Evolutionary conservation across 495 filamentous ascomycete species (phyloP), one percentile per base, ranked within the genome.

Genomic region (Talaromyces trachyspermus): DNA sequence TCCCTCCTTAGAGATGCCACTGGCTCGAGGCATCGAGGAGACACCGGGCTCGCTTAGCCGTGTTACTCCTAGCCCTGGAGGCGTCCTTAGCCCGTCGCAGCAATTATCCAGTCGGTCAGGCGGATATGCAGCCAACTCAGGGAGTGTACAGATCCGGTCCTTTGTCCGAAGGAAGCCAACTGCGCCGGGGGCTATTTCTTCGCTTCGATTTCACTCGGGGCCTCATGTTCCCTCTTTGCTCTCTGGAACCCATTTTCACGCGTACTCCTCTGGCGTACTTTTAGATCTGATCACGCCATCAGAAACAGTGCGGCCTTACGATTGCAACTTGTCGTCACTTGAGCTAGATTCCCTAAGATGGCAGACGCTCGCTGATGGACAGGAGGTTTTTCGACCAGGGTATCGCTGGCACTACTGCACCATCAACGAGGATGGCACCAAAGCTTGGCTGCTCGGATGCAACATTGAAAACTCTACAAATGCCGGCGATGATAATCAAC

Each of bases 351-450:
- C 86, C 11, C 65, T 96, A 41, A 81, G 88, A 29, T 98, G 92
- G 92, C 88, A 92, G 60, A 90, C 87, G 57, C 67, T 98, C 5
- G 90, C 89, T 8, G 90, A 95, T 51, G 94, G 92, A 7, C 83
- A 84, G 22, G 94, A 97, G 58, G 84, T 97, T 19, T 96, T 96
- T 66, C 74, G 85, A 44, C 74, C 80, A 1, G 84, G 84, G 8
- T 97, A 89, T 61, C 80, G 89, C 41, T 97, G 94, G 94, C 91
- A 96, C 62, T 98, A 98, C 60, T 96, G 92, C 60, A 89, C 88
- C 0, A 82, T 95, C 63, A 89, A 95, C 59, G 80, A 92, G 51
- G 83, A 89, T 46, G 89, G 88, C 1, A 96, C 92, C 2, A 95
- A 94, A 54, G 91, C 89, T 8, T 98, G 95, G 88, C 69, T 98